Percentiles rank a stretch among this genome's conserved stretches.
Evolutionary conservation across 176 grass and related monocot species (phyloP).

Genomic region (Triticum monococcum): DNA sequence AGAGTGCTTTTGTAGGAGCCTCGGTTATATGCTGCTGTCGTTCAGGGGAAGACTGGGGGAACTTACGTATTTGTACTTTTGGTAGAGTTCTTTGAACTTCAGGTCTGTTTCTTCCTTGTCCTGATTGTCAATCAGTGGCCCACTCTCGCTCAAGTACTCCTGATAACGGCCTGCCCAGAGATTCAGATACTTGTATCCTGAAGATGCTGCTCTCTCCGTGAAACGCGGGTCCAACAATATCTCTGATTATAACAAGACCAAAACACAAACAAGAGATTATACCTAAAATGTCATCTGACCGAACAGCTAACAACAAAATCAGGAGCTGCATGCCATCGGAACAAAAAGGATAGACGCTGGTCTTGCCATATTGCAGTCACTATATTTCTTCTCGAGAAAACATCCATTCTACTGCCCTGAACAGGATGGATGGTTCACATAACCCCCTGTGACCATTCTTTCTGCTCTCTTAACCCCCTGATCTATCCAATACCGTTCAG

Average conservation of each 20-base stretch:
- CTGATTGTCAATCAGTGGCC: neutral
- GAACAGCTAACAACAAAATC: neutral
- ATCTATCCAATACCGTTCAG: no score
- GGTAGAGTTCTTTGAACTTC: slow-evolving; percentile 37
- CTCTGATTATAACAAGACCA: slow-evolving; percentile 29
- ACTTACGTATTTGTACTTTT: slow-evolving; percentile 56
- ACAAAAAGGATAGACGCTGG: neutral
- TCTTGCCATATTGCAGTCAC: no score
- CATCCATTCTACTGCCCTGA: no score
- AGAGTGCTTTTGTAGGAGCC: neutral
- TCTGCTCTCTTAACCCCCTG: no score
- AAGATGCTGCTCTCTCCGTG: neutral
- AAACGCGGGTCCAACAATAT: slow-evolving; percentile 46
- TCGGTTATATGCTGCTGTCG: neutral
- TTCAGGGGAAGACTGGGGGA: neutral
- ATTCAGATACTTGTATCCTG: neutral
- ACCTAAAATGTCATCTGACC: neutral
- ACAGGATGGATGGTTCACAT: no score
- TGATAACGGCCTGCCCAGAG: slow-evolving; percentile 21
- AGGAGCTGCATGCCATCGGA: neutral
- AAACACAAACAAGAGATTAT: neutral
- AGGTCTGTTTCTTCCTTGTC: slow-evolving; percentile 7
- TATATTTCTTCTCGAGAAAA: no score
- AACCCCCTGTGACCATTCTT: no score
- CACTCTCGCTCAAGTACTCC: slow-evolving; percentile 38